Evolutionary conservation across 768 basidiomycete species (phyloP), one percentile per base, ranked within the genome.

Genomic region (Trametes villosa): DNA sequence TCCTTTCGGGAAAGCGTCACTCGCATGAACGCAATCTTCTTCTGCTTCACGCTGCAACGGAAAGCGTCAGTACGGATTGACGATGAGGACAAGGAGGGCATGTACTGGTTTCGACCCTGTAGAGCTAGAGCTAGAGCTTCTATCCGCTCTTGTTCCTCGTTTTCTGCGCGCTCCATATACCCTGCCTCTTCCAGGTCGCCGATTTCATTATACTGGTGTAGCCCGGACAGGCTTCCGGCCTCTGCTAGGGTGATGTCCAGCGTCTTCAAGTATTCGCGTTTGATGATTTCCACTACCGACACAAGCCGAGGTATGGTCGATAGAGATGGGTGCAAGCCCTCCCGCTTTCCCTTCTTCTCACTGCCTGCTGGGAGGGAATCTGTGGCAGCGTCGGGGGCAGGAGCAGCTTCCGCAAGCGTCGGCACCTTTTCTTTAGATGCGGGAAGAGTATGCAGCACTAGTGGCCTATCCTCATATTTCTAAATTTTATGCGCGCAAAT

Each of bases 221-320:
- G 72, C 3, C 91, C 91, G 4, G 72, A 71, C 27, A 75, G 55
- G 2, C 53, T 49, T 6, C 67, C 67, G 76, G 69, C 44, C 77
- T 76, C n/a, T 72, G 71, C 2, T 77, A 78, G 34, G 67, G 72
- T 13, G 74, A 80, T 20, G 41, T 80, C 80, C 7, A 88, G 75
- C 17, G 69, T 70, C 56, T 85, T 85, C 54, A 91, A 62, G 68
- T 86, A 93, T 69, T 93, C 89, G 27, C 93, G 83, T 68, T 94
- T 94, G 67, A 93, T 83, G 57, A 94, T 91, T 72, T 96, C 93
- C 0, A 86, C 86, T 4, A 92, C 88, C 0, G 87, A 85, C 36
- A 95, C 78, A 9, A 96, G 79, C 0, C 88, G 83, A 0, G 91
- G 85, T 5, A 85, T 79, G 9, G 76, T 70, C 0, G 74, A 65